These are phyloP conservation scores for Suillus discolor DNA, from an alignment of 768 basidiomycete genomes.

Conservation along the genomic window DNA sequence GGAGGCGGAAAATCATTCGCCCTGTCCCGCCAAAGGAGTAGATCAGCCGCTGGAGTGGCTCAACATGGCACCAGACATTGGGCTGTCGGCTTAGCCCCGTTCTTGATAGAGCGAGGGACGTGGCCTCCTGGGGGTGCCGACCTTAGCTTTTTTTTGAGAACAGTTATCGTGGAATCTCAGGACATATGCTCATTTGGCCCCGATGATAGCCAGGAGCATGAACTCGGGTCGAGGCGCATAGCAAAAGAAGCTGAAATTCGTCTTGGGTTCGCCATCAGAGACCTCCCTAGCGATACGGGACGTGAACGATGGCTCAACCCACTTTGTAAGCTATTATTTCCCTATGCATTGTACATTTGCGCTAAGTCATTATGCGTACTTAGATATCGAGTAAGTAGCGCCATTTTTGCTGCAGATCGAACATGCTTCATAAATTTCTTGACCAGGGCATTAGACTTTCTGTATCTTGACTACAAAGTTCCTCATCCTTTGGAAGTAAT, in stretches of 20 bases:
- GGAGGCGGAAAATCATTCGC: conserved; percentile 21
- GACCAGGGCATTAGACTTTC: conserved; percentile 79
- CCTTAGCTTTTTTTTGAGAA: conserved; percentile 78
- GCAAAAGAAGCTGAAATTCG: conserved; percentile 70
- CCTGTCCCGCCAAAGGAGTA: conserved; percentile 25
- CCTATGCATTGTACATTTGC: not conserved
- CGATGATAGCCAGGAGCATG: conserved; percentile 27
- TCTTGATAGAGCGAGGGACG: conserved; percentile 68
- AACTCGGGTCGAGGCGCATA: conserved; percentile 38
- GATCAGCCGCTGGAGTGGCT: conserved; percentile 21
- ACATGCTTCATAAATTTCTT: conserved; percentile 9
- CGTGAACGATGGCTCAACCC: conserved; percentile 83
- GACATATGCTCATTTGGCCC: conserved; percentile 33
- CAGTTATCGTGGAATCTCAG: conserved; percentile 83
- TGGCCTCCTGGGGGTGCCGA: conserved; percentile 92
- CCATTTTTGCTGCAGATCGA: conserved; percentile 7
- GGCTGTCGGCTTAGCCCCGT: conserved; percentile 74
- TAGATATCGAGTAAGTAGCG: conserved; percentile 52
- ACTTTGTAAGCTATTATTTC: conserved; percentile 55
- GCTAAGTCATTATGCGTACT: not conserved
- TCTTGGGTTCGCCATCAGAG: conserved; percentile 83
- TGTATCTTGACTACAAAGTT: conserved; percentile 90
- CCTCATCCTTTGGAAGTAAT: conserved; percentile 75
- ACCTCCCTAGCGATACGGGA: conserved; percentile 63
- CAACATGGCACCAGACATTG: conserved; percentile 36